phyloP scores from a whole-genome alignment of 1,139 yeast genomes.

The Entelexis paramagnoliae region DNA sequence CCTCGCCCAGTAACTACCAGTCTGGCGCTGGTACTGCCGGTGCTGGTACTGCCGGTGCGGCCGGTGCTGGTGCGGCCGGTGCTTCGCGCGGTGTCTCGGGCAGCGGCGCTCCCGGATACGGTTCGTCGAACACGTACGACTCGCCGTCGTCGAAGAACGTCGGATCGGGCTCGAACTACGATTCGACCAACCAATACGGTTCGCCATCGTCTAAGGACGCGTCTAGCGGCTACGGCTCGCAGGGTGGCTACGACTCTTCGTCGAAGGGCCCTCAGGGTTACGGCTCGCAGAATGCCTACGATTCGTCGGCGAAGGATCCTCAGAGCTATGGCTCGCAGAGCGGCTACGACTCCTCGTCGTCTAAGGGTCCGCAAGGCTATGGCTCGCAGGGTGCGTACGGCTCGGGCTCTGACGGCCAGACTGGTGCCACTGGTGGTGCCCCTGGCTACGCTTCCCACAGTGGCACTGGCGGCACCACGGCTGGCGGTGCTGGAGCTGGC shows the following conservation, averaged over 20 bases:
- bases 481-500: constrained; percentile 12
- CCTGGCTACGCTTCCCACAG: constrained; percentile 10
- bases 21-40: not conserved
- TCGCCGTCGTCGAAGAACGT: not conserved
- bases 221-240: no score
- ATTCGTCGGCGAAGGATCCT: no score
- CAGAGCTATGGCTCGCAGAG: no score
- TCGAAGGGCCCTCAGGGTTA: not conserved
- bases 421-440: not conserved
- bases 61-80: constrained; percentile 5
- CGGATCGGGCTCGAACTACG: not conserved
- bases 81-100: not conserved
- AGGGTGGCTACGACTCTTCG: not conserved
- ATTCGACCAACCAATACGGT: no score
- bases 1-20: constrained; percentile 9
- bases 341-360: no score
- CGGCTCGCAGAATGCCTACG: no score
- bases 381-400: constrained; percentile 2
- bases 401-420: not conserved
- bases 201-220: no score
- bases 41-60: no score
- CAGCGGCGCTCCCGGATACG: not conserved
- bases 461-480: not conserved
- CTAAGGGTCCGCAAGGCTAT: no score
- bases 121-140: not conserved